Percentiles rank a stretch among this genome's conserved stretches.
Conservation (phyloP, 768 basidiomycete species). For the Crassisporium funariophilum region DNA sequence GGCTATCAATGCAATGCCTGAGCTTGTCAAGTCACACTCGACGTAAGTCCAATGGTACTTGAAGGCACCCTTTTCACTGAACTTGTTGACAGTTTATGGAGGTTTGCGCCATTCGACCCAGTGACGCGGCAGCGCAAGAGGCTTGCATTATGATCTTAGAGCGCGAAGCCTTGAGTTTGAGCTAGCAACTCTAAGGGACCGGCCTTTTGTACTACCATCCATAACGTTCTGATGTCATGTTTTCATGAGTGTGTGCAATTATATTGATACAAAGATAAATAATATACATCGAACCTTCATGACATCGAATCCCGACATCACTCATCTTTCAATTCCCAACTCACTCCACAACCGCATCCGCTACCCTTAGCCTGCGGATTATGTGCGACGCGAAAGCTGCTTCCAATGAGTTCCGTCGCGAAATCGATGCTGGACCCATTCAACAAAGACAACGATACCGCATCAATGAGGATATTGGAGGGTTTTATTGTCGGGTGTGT, state of each 20-base stretch:
- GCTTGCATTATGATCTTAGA: no score
- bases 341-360: conserved; percentile 94
- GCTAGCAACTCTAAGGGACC: no score
- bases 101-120: conserved; percentile 28
- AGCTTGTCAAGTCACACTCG: conserved; percentile 20
- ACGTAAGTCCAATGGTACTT: conserved; percentile 15
- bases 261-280: conserved; percentile 24
- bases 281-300: conserved; percentile 24
- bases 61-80: neutral
- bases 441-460: conserved; percentile 79
- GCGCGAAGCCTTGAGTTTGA: no score
- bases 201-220: no score
- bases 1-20: conserved; percentile 24
- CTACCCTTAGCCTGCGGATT: conserved; percentile 92
- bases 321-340: conserved; percentile 81
- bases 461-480: conserved; percentile 82
- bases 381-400: conserved; percentile 77
- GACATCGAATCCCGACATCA: neutral
- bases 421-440: conserved; percentile 91
- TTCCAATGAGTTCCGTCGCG: conserved; percentile 93
- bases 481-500: conserved; percentile 70
- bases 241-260: conserved; percentile 4
- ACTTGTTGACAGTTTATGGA: conserved; percentile 21
- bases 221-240: neutral
- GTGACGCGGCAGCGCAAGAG: conserved; percentile 16